Evolutionary conservation across 306 rosid species (phyloP), one percentile per base, ranked within the genome.

Genomic region (Quercus robur): DNA sequence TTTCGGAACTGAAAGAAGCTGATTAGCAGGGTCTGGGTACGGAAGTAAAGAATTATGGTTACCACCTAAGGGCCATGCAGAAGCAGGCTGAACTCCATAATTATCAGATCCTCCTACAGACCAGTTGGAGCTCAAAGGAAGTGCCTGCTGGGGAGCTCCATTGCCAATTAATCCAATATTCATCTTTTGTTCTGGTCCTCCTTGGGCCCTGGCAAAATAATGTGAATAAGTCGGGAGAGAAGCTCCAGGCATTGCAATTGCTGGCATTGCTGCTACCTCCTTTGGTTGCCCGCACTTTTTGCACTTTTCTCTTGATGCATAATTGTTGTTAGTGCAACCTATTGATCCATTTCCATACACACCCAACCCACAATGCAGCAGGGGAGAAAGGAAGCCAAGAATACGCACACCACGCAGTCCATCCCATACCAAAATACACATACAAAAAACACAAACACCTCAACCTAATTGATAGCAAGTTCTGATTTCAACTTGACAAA

Each of bases 281-380:
- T 93, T 95, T 31, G 88, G 94, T 85, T 95, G 93, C 75, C 99
- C 98, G 49, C 98, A 95, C 86, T 91, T 95, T 86, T 95, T 95
- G 93, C 98, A 95, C 94, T 88, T 93, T 81, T 93, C 98, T 95
- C 98, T 88, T 90, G 99, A 95, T 86, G 99, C 99, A 93, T 95
- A 95, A 93, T 95, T 95, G 98, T 93, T 95, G 97, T 95, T 95
- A 91, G 99, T 95, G 99, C 99, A 95, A 89, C 98, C 99, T 95
- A 93, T 88, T 78, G 92, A 81, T 91, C 92, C 94, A 94, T 84
- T 84, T 91, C 92, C 88, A 92, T 52, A 88, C 87, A 91, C 80
- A 88, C 89, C 88, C 94, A 90, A 59, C 87, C 95, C 89, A 90
- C 81, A 91, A 88, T 79, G 92, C 89, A 93, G 82, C 91, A 91